These are phyloP conservation scores for Lasiosphaeriaceae sp. DNA, from an alignment of 495 filamentous ascomycete genomes.

Conservation along the genomic window DNA sequence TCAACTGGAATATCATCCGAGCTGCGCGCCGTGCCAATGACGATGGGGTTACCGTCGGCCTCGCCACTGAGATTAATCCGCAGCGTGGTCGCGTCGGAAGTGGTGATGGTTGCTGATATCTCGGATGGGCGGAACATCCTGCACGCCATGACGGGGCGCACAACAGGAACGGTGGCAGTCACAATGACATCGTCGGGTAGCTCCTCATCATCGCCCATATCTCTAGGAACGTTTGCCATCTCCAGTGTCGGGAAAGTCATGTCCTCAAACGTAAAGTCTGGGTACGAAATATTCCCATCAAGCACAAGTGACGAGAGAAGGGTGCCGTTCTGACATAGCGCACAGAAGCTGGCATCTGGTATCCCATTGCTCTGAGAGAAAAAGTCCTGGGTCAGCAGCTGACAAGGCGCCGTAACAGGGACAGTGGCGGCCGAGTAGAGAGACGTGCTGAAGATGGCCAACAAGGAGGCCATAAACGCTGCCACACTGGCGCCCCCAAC, in stretches of 20 bases:
- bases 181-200: conserved; percentile 12
- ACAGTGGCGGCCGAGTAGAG: conserved; percentile 15
- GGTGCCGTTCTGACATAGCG: conserved; percentile 16
- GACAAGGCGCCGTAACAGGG: conserved; percentile 7
- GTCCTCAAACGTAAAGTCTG: conserved; percentile 21
- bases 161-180: conserved; percentile 13
- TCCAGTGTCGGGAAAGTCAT: conserved; percentile 18
- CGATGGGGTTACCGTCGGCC: conserved; percentile 3
- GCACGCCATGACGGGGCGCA: conserved; percentile 20
- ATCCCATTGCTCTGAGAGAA: conserved; percentile 11
- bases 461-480: conserved; percentile 11
- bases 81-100: conserved; percentile 5
- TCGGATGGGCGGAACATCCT: conserved; percentile 11
- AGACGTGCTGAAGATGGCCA: conserved; percentile 13
- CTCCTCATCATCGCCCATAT: conserved; percentile 3
- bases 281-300: conserved; percentile 21
- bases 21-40: conserved; percentile 1
- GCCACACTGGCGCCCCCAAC: conserved; percentile 12
- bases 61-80: conserved; percentile 12
- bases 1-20: not conserved
- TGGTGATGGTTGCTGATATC: conserved; percentile 12
- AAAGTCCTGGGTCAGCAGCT: conserved; percentile 16
- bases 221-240: conserved; percentile 4
- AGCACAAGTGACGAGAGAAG: conserved; percentile 18
- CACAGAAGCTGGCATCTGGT: not conserved